Evolutionary conservation across 106 monocot genomes (phyloP), one percentile per base, ranked within the genome.

Genomic region (Acorus gramineus): DNA sequence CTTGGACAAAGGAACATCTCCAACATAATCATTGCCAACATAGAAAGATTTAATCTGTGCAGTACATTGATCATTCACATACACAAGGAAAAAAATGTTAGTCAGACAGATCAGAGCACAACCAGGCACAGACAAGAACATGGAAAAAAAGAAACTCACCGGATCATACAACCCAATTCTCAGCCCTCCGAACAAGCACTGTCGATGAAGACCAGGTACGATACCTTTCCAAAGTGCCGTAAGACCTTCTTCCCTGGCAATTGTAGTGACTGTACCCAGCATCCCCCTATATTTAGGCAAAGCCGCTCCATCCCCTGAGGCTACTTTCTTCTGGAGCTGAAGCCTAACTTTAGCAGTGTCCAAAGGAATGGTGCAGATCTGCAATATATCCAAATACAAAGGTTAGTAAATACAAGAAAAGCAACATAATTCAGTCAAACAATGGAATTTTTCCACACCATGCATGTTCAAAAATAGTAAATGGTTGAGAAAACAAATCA

Each of bases 291-390:
- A 92, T 66, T 86, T 98, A 2, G 98, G 91, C 46, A 82, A 48
- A 50, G 74, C 60, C 2, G 58, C 52, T 2, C 8, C 69, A 68
- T 80, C 78, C 9, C 71, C 71, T 2, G 65, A 11, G 50, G 60
- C 53, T 7, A 63, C 82, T 50, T 77, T 84, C 79, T 88, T 91
- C 69, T 98, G 96, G 3, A 98, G 77, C 72, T 98, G 96, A 68
- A 98, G 96, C 80, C 96, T 81, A 6, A 98, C 91, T 73, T 98
- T 98, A 54, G 98, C 98, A 8, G 98, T 98, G 64, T 98, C 98
- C 63, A 98, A 50, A 52, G 92, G 98, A 54, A 98, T 92, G 60
- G 98, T 98, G 78, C 82, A 90, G 5, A 90, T 10, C 94, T 87
- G 76, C 56, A 72, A 60, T 49, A 43, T 12, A 56, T 28, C 8